phyloP scores from a whole-genome alignment of 1,139 yeast species.

The Suhomyces terraborum region DNA sequence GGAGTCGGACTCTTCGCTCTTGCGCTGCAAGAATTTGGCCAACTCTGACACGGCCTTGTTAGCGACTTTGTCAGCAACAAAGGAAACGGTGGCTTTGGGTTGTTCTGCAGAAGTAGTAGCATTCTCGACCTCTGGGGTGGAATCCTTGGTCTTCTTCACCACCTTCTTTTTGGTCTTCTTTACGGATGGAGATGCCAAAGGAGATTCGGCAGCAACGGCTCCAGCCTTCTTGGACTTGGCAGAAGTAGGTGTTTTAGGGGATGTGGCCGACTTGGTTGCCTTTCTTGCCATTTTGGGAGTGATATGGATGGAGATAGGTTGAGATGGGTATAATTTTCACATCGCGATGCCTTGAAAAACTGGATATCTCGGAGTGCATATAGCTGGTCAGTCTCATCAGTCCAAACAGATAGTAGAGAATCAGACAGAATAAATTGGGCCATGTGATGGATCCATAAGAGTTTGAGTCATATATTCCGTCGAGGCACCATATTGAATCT shows the following conservation, averaged over 20 bases:
- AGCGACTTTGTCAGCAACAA: conserved; percentile 17
- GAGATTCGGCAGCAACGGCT: conserved; percentile 20
- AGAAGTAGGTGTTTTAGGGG: conserved; percentile 20
- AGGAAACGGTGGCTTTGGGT: background rate
- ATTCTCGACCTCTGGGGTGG: conserved; percentile 5
- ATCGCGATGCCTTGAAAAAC: conserved; percentile 12
- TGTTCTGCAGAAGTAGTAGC: background rate
- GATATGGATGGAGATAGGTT: conserved; percentile 2
- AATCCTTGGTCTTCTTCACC: conserved; percentile 6
- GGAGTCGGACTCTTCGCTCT: conserved; percentile 29
- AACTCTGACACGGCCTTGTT: conserved; percentile 56
- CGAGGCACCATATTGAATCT: no score
- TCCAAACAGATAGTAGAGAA: no score
- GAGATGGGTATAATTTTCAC: conserved; percentile 13
- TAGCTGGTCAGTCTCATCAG: no score
- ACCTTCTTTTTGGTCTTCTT: conserved; percentile 12
- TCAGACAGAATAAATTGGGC: no score
- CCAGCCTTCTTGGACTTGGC: conserved; percentile 19
- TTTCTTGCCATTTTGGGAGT: conserved; percentile 22
- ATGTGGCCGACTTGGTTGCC: conserved; percentile 17
- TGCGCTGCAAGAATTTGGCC: conserved; percentile 41
- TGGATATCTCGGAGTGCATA: background rate
- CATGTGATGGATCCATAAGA: no score
- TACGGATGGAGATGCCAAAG: conserved; percentile 17
- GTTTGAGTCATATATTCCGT: no score